These are phyloP conservation scores for Didymella lethalis DNA, from an alignment of 2,329 filamentous ascomycete genomes.

Conservation along the genomic window DNA sequence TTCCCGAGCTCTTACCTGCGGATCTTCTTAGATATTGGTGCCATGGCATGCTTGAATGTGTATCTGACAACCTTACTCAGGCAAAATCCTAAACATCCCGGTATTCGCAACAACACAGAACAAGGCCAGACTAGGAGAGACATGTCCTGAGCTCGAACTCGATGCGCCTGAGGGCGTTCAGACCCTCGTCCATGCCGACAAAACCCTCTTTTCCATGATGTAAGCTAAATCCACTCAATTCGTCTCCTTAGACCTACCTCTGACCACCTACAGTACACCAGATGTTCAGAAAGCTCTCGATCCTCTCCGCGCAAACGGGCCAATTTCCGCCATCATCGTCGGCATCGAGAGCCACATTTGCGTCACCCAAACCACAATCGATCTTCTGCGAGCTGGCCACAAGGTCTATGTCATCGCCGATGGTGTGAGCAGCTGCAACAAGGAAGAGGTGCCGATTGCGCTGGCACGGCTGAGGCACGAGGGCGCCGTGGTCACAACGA, in stretches of 20 bases:
- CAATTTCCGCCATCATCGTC: conserved; percentile 71
- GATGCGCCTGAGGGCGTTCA: conserved; percentile 59
- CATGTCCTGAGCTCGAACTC: conserved; percentile 73
- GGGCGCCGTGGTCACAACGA: conserved; percentile 81
- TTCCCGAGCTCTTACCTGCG: not conserved
- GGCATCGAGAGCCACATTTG: conserved; percentile 96
- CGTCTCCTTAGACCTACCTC: not conserved
- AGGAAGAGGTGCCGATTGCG: conserved; percentile 80
- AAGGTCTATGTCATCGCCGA: conserved; percentile 87
- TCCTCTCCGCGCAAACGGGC: conserved; percentile 41
- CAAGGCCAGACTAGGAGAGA: conserved; percentile 77
- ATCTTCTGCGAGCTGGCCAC: conserved; percentile 77
- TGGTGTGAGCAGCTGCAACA: conserved; percentile 87
- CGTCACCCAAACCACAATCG: conserved; percentile 85
- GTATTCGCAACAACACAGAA: conserved; percentile 89
- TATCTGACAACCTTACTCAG: conserved; percentile 36
- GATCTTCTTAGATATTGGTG: not conserved
- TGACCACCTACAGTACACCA: conserved; percentile 59
- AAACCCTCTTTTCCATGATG: conserved; percentile 90
- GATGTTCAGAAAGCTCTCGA: conserved; percentile 62
- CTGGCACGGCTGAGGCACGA: conserved; percentile 77
- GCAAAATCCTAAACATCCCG: conserved; percentile 73
- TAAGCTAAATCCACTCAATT: conserved; percentile 17
- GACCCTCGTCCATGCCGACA: conserved; percentile 73
- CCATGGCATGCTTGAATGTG: not conserved